Conservation (phyloP, 169 alveolate species). For the Cryptosporidium bovis region DNA sequence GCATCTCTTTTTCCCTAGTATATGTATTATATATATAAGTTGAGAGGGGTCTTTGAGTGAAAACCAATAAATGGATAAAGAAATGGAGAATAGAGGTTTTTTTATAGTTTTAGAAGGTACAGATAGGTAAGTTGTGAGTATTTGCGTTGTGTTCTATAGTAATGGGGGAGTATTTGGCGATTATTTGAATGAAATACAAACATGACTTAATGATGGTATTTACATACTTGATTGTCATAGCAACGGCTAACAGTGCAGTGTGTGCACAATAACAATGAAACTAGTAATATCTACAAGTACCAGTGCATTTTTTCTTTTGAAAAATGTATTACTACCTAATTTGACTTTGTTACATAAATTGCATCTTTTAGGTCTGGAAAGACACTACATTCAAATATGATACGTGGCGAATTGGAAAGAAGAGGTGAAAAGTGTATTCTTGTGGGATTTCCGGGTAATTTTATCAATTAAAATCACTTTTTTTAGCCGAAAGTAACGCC, state of each 20-base stretch:
- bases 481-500: not conserved
- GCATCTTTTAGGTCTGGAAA: conserved; percentile 89
- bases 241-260: too few relatives aligned
- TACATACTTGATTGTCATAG: too few relatives aligned
- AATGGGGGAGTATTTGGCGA: too few relatives aligned
- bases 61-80: too few relatives aligned
- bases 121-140: conserved; percentile 84
- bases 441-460: conserved; percentile 86
- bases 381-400: conserved; percentile 85
- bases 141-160: too few relatives aligned
- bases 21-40: too few relatives aligned
- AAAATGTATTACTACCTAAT: not conserved
- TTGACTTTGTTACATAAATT: not conserved
- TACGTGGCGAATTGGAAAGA: conserved; percentile 79
- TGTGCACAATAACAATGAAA: too few relatives aligned
- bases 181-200: too few relatives aligned
- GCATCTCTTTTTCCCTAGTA: too few relatives aligned
- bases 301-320: not conserved
- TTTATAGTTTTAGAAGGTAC: conserved; percentile 95
- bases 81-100: conserved; percentile 82
- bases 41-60: too few relatives aligned
- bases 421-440: conserved; percentile 78
- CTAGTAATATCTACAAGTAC: too few relatives aligned
- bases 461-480: not conserved
- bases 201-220: too few relatives aligned